Conservation (phyloP, 164 flowering plant species). For the Chimonanthus praecox region DNA sequence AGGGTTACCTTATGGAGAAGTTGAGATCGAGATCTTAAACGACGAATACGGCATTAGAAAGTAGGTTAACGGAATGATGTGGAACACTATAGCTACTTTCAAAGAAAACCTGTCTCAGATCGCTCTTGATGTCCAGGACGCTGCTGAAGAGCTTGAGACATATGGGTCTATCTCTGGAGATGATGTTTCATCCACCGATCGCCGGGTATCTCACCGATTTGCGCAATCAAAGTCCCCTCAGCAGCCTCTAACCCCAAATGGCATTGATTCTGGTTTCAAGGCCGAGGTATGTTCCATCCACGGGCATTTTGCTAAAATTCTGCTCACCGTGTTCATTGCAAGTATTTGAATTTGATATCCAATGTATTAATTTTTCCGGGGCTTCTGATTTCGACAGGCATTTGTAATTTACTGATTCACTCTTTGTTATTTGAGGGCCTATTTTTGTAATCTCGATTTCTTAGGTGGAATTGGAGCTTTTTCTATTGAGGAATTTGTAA, state of each 20-base stretch:
- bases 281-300: slow-evolving; percentile 44
- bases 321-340: neutral
- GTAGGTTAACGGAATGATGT: slow-evolving; percentile 13
- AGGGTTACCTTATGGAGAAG: neutral
- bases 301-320: neutral
- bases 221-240: slow-evolving; percentile 45
- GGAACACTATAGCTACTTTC: slow-evolving; percentile 48
- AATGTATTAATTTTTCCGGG: neutral
- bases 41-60: no score
- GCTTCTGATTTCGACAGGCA: no score
- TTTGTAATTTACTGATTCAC: no score
- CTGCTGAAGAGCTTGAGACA: slow-evolving; percentile 53
- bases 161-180: slow-evolving; percentile 27
- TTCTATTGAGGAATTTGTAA: no score
- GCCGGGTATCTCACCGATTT: slow-evolving; percentile 52
- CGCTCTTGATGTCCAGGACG: slow-evolving; percentile 79
- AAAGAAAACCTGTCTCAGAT: slow-evolving; percentile 85
- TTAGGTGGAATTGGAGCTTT: no score
- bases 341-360: neutral
- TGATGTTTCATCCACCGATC: slow-evolving; percentile 39
- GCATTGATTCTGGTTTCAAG: slow-evolving; percentile 36
- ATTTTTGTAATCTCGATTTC: no score
- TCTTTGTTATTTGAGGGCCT: no score
- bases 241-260: slow-evolving; percentile 48
- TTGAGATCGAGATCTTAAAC: neutral